Evolutionary conservation across 345 rosid species (phyloP).

Genomic region (Diplotaxis tenuifolia): DNA sequence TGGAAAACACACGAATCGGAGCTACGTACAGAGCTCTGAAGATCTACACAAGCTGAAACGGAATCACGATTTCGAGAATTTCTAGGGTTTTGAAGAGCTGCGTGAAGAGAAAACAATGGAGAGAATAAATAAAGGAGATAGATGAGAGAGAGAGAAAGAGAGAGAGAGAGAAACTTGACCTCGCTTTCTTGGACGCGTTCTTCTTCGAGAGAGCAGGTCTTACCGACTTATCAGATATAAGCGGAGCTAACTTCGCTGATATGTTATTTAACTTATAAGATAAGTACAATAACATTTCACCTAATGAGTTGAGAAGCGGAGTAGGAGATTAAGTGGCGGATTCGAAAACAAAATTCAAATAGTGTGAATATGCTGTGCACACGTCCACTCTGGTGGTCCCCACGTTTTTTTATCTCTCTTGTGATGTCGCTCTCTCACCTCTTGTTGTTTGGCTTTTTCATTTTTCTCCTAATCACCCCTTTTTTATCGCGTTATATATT

Average conservation of each 20-base stretch:
- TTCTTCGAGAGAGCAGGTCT: slow-evolving; percentile 46
- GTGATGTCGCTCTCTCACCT: slow-evolving; percentile 24
- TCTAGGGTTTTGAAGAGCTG: slow-evolving; percentile 86
- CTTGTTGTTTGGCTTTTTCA: slow-evolving; percentile 8
- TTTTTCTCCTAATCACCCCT: neutral
- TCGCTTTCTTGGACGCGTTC: slow-evolving; percentile 91
- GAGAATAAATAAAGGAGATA: slow-evolving; percentile 32
- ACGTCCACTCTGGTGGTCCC: slow-evolving; percentile 37
- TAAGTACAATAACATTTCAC: fast-evolving
- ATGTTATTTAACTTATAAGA: fast-evolving
- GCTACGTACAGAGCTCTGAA: neutral
- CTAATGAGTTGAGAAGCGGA: neutral
- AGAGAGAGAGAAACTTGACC: slow-evolving; percentile 46
- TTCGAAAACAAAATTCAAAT: slow-evolving; percentile 31
- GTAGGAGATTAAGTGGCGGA: slow-evolving; percentile 24
- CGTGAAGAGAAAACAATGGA: slow-evolving; percentile 35
- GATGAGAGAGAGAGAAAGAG: neutral
- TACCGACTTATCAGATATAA: slow-evolving; percentile 53
- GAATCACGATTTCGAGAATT: slow-evolving; percentile 45
- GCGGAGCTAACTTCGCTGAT: slow-evolving; percentile 23
- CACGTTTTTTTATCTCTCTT: slow-evolving; percentile 23
- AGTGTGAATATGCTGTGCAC: slow-evolving; percentile 36
- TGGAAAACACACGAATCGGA: slow-evolving; percentile 28
- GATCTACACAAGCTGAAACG: neutral
- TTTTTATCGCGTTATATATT: slow-evolving; percentile 17